A percentile compares a stretch with the other conserved stretches of the same genome.
Conservation (phyloP, 768 basidiomycete species). For the Dentipellis sp. region DNA sequence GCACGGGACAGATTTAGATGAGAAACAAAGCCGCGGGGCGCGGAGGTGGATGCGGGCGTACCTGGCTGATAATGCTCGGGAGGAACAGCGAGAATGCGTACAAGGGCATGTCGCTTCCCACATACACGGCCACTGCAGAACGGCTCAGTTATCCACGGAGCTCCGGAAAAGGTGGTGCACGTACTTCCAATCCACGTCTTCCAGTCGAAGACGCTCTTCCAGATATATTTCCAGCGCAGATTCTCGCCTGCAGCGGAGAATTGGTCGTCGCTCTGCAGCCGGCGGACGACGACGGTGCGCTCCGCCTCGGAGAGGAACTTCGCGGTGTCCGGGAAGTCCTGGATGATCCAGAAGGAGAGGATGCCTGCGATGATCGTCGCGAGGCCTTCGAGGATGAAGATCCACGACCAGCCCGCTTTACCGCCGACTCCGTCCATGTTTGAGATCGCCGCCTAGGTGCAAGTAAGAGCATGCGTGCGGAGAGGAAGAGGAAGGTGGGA, state of each 20-base stretch:
- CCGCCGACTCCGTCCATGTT: constrained; percentile 66
- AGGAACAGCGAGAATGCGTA: constrained; percentile 76
- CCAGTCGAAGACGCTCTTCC: constrained; percentile 54
- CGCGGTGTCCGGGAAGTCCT: constrained; percentile 79
- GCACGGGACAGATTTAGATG: background rate
- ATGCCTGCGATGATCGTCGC: constrained; percentile 56
- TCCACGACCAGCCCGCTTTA: constrained; percentile 61
- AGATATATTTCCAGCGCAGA: constrained; percentile 48
- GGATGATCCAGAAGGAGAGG: constrained; percentile 66
- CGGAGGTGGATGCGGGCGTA: constrained; percentile 19
- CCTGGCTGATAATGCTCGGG: constrained; percentile 69
- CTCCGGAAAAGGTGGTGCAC: constrained; percentile 4
- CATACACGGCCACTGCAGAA: constrained; percentile 43
- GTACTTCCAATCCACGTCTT: constrained; percentile 53
- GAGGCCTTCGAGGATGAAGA: constrained; percentile 69
- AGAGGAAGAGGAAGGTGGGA: background rate
- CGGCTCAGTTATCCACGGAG: background rate
- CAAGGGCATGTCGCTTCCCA: constrained; percentile 52
- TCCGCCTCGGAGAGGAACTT: constrained; percentile 69
- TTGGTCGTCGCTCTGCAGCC: constrained; percentile 59
- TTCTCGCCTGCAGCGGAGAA: constrained; percentile 67
- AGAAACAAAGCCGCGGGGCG: background rate
- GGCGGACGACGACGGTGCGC: constrained; percentile 52
- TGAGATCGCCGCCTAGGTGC: constrained; percentile 44
- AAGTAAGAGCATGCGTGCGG: background rate